Percentiles rank a stretch among this genome's conserved stretches.
Evolutionary conservation across 306 rosid genomes (phyloP).

Genomic region (Vigna mungo): DNA sequence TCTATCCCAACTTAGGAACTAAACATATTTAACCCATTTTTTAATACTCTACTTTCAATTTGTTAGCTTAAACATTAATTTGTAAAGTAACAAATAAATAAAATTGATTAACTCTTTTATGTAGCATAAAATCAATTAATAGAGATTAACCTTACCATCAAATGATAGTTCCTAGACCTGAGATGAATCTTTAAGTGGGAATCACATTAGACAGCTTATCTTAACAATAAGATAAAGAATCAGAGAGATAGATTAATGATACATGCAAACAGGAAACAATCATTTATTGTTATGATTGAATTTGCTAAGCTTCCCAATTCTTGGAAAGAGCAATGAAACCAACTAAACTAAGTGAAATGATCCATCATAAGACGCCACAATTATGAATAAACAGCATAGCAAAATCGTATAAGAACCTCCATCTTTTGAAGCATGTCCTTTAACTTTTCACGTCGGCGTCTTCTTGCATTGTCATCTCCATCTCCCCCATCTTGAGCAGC

Average conservation of each 20-base stretch:
- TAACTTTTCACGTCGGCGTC: slow-evolving; percentile 81
- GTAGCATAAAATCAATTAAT: slow-evolving; percentile 6
- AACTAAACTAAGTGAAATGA: slow-evolving; percentile 22
- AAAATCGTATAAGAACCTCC: slow-evolving; percentile 63
- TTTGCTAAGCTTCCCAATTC: slow-evolving; percentile 1
- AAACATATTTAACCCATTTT: no score
- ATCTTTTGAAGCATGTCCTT: slow-evolving; percentile 90
- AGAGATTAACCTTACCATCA: neutral
- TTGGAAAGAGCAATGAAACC: slow-evolving; percentile 31
- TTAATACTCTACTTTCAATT: neutral
- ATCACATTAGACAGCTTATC: neutral
- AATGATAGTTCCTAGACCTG: neutral
- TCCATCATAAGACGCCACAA: slow-evolving; percentile 11
- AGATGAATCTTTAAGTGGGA: neutral
- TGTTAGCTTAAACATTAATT: neutral
- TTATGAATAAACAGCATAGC: slow-evolving; percentile 29
- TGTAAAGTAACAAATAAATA: neutral
- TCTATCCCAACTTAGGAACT: no score
- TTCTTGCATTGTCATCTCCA: slow-evolving; percentile 86
- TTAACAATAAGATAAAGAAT: slow-evolving; percentile 8
- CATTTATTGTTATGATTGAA: slow-evolving; percentile 20
- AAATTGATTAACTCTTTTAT: neutral
- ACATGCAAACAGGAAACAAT: neutral
- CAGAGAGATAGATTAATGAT: neutral
- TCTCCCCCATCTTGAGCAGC: slow-evolving; percentile 90